Conservation (phyloP, 169 alveolate genomes). For the Babesia sp. region DNA sequence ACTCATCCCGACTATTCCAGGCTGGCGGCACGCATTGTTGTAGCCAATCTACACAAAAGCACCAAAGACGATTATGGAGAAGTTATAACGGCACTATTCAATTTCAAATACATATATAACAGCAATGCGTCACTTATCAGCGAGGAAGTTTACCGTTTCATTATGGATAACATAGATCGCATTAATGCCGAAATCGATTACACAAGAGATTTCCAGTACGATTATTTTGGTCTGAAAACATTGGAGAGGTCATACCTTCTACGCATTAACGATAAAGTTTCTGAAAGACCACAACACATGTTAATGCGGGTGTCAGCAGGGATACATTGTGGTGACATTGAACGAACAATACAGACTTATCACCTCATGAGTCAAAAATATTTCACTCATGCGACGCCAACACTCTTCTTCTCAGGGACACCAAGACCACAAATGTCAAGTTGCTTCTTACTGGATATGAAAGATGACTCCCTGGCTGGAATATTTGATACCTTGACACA, state of each 20-base stretch:
- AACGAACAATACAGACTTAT: constrained; percentile 90
- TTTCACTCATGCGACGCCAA: constrained; percentile 99
- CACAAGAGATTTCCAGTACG: constrained; percentile 92
- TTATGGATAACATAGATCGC: constrained; percentile 81
- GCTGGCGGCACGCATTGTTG: constrained; percentile 97
- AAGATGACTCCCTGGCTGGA: constrained; percentile 96
- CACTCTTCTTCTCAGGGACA: constrained; percentile 96
- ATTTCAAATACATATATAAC: constrained; percentile 85
- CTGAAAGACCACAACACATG: constrained; percentile 97
- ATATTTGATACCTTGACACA: constrained; percentile 93
- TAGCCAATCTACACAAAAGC: constrained; percentile 94
- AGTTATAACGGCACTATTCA: constrained; percentile 77
- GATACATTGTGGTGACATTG: constrained; percentile 94
- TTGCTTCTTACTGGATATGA: constrained; percentile 92
- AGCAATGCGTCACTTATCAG: constrained; percentile 90
- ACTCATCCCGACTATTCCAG: constrained; percentile 96
- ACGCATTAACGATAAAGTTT: constrained; percentile 87
- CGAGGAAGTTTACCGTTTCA: constrained; percentile 88
- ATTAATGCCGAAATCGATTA: constrained; percentile 90
- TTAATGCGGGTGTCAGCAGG: constrained; percentile 97
- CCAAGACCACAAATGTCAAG: constrained; percentile 95
- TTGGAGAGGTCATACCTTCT: constrained; percentile 92
- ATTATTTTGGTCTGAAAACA: constrained; percentile 97
- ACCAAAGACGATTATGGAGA: constrained; percentile 87
- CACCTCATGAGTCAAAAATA: constrained; percentile 92